These are phyloP conservation scores for Cadophora malorum DNA, from an alignment of 2,329 filamentous ascomycete species.

Conservation along the genomic window DNA sequence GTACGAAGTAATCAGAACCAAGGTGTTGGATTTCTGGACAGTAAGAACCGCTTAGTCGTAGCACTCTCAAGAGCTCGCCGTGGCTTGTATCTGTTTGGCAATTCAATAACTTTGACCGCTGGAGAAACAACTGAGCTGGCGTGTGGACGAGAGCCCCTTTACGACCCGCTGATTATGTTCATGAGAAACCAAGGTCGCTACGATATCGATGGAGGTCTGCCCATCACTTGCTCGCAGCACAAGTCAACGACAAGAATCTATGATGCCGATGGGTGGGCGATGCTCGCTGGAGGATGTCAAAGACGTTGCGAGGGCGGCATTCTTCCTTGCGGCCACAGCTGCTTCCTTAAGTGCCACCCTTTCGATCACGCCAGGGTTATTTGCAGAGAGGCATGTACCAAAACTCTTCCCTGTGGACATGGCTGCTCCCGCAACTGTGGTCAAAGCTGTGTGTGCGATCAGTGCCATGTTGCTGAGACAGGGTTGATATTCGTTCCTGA, in stretches of 20 bases:
- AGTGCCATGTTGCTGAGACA: constrained; percentile 21
- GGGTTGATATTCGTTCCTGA: neutral
- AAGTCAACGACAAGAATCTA: constrained; percentile 56
- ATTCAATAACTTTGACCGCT: constrained; percentile 58
- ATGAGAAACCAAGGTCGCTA: constrained; percentile 50
- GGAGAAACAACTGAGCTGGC: constrained; percentile 25
- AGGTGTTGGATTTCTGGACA: constrained; percentile 75
- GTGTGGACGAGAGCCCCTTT: constrained; percentile 39
- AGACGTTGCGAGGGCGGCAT: constrained; percentile 50
- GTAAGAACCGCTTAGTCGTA: constrained; percentile 64
- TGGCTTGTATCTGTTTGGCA: constrained; percentile 87
- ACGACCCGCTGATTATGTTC: constrained; percentile 45
- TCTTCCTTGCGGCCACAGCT: constrained; percentile 43
- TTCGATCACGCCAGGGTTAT: constrained; percentile 37
- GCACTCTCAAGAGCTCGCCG: constrained; percentile 72
- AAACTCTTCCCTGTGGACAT: constrained; percentile 41
- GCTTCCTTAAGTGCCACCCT: constrained; percentile 42
- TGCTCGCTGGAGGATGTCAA: constrained; percentile 59
- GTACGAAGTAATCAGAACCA: constrained; percentile 69
- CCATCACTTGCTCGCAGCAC: constrained; percentile 69
- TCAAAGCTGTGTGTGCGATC: constrained; percentile 37
- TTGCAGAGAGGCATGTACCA: constrained; percentile 39
- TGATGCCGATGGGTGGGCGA: constrained; percentile 59
- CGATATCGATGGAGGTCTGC: constrained; percentile 54
- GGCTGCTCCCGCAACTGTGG: constrained; percentile 39